phyloP scores from a whole-genome alignment of 108 stramenopile genomes.

The Epithemia pelagica region DNA sequence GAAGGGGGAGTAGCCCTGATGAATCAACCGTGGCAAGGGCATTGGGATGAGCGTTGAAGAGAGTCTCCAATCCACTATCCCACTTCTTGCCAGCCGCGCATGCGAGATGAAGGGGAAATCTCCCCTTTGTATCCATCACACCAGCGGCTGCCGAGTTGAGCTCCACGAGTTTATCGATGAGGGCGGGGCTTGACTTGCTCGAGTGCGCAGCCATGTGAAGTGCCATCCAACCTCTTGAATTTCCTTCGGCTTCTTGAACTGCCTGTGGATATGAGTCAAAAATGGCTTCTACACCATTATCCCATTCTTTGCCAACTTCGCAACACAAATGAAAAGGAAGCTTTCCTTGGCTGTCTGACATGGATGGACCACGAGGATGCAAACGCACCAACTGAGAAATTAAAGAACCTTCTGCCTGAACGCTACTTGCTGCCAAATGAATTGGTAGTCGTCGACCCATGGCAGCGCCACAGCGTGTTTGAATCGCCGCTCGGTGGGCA shows the following conservation, averaged over 20 bases:
- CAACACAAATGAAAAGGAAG: constrained; percentile 68
- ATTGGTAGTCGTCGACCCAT: constrained; percentile 46
- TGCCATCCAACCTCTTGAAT: constrained; percentile 33
- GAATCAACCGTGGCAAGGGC: constrained; percentile 28
- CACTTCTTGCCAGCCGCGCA: constrained; percentile 53
- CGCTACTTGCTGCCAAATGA: constrained; percentile 59
- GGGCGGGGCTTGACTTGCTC: constrained; percentile 5
- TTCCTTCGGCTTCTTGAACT: constrained; percentile 19
- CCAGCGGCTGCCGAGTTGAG: constrained; percentile 31
- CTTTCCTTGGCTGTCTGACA: constrained; percentile 57
- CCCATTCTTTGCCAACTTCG: constrained; percentile 55
- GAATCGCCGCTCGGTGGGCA: constrained; percentile 41
- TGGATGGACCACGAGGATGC: constrained; percentile 41
- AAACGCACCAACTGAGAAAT: constrained; percentile 46
- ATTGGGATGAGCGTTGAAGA: constrained; percentile 33
- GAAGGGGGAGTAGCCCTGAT: constrained; percentile 39
- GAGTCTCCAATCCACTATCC: constrained; percentile 31
- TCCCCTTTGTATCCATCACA: constrained; percentile 20
- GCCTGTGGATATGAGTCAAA: constrained; percentile 37
- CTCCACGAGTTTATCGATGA: constrained; percentile 24
- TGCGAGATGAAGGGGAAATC: constrained; percentile 43
- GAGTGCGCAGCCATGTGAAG: constrained; percentile 39
- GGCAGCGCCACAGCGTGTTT: constrained; percentile 35
- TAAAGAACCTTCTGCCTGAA: constrained; percentile 32
- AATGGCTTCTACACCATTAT: constrained; percentile 27